These are phyloP conservation scores for Calonectria pseudoturangicola DNA, from an alignment of 2,329 filamentous ascomycete species.

Conservation along the genomic window DNA sequence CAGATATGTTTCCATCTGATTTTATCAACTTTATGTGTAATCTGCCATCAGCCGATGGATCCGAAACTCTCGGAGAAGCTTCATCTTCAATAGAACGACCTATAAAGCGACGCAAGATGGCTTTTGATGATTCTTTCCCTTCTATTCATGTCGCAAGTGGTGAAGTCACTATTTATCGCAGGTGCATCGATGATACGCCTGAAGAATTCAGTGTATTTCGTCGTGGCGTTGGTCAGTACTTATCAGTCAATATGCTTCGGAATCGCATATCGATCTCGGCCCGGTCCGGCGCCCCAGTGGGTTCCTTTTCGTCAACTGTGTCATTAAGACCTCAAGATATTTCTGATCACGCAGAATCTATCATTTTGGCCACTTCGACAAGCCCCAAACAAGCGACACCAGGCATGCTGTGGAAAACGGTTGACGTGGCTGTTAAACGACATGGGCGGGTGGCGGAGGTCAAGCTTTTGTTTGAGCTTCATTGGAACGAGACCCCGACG, in stretches of 20 bases:
- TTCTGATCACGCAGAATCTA: conserved; percentile 40
- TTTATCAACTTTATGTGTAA: conserved; percentile 50
- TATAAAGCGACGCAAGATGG: conserved; percentile 58
- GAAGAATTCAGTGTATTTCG: conserved; percentile 35
- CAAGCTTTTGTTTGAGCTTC: conserved; percentile 59
- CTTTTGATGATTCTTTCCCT: conserved; percentile 29
- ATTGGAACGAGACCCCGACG: conserved; percentile 65
- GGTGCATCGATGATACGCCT: conserved; percentile 42
- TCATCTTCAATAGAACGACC: conserved; percentile 47
- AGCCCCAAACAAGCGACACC: conserved; percentile 45
- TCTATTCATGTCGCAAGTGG: conserved; percentile 55
- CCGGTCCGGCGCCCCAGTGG: conserved; percentile 36
- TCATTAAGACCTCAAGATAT: conserved; percentile 51
- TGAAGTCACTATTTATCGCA: conserved; percentile 54
- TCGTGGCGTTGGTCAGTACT: conserved; percentile 47
- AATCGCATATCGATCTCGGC: conserved; percentile 47
- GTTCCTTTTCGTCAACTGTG: conserved; percentile 41
- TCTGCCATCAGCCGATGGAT: conserved; percentile 45
- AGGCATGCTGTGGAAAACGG: conserved; percentile 61
- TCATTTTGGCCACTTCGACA: conserved; percentile 44
- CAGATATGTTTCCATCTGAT: conserved; percentile 53
- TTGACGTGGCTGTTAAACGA: conserved; percentile 57
- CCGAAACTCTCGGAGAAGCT: conserved; percentile 31
- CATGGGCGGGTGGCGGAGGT: conserved; percentile 54
- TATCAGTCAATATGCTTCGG: conserved; percentile 44